Percentiles rank a stretch among this genome's conserved stretches.
phyloP scores from a whole-genome alignment of 768 basidiomycete genomes.

The Terana coerulea region DNA sequence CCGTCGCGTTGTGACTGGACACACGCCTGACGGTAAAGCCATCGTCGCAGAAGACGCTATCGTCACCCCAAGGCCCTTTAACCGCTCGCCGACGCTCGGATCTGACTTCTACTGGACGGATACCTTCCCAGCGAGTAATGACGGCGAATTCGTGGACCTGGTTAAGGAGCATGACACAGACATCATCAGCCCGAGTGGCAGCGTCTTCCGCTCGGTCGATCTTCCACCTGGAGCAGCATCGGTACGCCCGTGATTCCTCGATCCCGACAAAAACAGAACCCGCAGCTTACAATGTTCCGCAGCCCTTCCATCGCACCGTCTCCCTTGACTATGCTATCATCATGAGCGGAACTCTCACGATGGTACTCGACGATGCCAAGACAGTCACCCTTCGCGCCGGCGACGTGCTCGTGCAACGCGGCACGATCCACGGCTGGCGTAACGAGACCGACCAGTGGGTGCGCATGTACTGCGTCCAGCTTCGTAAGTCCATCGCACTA shows the following conservation, averaged over 20 bases:
- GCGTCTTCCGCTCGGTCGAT: constrained; percentile 17
- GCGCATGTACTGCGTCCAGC: constrained; percentile 21
- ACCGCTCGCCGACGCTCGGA: neutral
- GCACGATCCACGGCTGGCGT: constrained; percentile 23
- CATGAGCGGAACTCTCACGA: constrained; percentile 17
- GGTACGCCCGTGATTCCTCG: constrained; percentile 2
- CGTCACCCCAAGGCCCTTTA: neutral
- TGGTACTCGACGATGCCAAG: constrained; percentile 22
- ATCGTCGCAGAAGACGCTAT: constrained; percentile 15
- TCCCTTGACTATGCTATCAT: constrained; percentile 25
- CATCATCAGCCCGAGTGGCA: constrained; percentile 12
- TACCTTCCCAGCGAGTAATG: constrained; percentile 5
- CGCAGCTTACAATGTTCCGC: neutral
- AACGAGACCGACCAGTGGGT: constrained; percentile 25
- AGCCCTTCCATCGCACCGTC: constrained; percentile 21
- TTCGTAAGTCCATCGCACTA: constrained; percentile 14
- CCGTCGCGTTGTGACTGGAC: constrained; percentile 24
- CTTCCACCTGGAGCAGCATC: constrained; percentile 14
- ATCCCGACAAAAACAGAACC: neutral
- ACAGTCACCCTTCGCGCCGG: constrained; percentile 19
- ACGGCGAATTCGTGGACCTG: constrained; percentile 9
- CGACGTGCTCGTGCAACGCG: constrained; percentile 23
- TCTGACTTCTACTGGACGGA: constrained; percentile 10
- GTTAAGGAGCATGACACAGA: constrained; percentile 9
- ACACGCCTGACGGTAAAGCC: constrained; percentile 17